These are phyloP conservation scores for Tolypocladium inflatum DNA, from an alignment of 2,329 filamentous ascomycete genomes.

Conservation along the genomic window DNA sequence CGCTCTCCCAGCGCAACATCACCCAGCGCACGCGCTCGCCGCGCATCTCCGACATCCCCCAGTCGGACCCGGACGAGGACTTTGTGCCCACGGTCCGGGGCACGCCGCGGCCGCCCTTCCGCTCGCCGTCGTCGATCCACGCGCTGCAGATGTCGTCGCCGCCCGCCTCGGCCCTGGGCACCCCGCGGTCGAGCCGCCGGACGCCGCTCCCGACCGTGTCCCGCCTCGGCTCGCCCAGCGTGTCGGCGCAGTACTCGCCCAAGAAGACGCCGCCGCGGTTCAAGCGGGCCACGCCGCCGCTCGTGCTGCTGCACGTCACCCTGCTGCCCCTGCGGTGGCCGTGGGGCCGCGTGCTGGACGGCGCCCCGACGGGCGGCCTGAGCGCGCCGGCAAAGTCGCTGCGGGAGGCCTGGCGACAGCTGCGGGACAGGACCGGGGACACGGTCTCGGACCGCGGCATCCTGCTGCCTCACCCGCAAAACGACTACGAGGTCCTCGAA, in stretches of 20 bases:
- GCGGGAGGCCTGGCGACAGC: constrained; percentile 54
- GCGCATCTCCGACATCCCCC: constrained; percentile 41
- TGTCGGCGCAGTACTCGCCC: constrained; percentile 42
- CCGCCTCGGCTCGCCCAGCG: constrained; percentile 44
- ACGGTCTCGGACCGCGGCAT: constrained; percentile 66
- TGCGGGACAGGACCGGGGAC: constrained; percentile 62
- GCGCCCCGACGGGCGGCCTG: constrained; percentile 27
- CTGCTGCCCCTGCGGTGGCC: constrained; percentile 60
- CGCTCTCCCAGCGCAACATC: constrained; percentile 17
- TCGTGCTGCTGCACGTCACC: constrained; percentile 71
- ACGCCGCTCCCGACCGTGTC: constrained; percentile 39
- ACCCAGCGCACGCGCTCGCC: constrained; percentile 20
- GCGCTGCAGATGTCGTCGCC: constrained; percentile 66
- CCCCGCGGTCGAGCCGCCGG: constrained; percentile 44
- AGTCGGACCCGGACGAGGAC: constrained; percentile 33
- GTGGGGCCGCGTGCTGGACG: constrained; percentile 49
- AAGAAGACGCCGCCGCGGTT: constrained; percentile 51
- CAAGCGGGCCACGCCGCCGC: constrained; percentile 48
- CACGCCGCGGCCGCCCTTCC: constrained; percentile 54
- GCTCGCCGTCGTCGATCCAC: constrained; percentile 59
- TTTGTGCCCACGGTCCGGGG: constrained; percentile 47
- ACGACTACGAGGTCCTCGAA: constrained; percentile 72
- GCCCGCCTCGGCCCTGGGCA: constrained; percentile 44
- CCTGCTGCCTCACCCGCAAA: constrained; percentile 67
- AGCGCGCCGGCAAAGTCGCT: constrained; percentile 38